Base-by-base conservation (phyloP, 495 filamentous ascomycete genomes). In the Lindgomyces ingoldianus region DNA sequence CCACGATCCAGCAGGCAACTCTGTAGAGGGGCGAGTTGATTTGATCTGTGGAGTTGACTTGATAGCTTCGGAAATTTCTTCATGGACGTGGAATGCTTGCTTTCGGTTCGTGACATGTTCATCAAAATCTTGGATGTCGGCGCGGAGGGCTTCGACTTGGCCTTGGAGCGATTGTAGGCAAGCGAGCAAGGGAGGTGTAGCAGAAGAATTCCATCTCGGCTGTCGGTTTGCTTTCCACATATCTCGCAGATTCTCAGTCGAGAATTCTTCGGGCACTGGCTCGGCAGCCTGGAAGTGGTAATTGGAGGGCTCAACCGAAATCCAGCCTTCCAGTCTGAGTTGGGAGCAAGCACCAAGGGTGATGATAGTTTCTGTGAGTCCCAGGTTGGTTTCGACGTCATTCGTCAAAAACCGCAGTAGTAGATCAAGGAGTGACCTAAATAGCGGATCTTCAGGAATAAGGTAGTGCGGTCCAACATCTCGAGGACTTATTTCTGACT, bases 361-460 rank as follows among this genome's bases (percentile, higher is more conserved):
- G 57, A 93, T 84, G 16, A 99, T 80, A 4, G 87, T 83, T 67
- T 92, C 88, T 0, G 95, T 97, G 8, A 96, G 77, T 1, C 86
- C 85, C 11, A 99, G 78, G 70, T 99, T 99, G 16, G 87, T 90
- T 60, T 95, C 91, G 1, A 97, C 85, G 18, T 91, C 85, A 73
- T 99, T 98, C 4, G 87, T 83, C 67, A 96, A 90, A 71, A 98
- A 99, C 0, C 81, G 84, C 21, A 85, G 81, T 30, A 98, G 75
- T 4, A 92, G 83, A 16, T 81, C 81, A 10, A 94, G 75, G 2
- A 96, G 73, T 36, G 84, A 85, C 60, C 82, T 82, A 29, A 96
- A 79, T 18, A 99, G 79, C 3, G 89, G 87, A 68, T 96, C 95
- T 74, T 42, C 64, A 14, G 50, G 63, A 14, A 54, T 57, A 18